Conservation (phyloP, 441 rosid species). For the Populus trichocarpa region DNA sequence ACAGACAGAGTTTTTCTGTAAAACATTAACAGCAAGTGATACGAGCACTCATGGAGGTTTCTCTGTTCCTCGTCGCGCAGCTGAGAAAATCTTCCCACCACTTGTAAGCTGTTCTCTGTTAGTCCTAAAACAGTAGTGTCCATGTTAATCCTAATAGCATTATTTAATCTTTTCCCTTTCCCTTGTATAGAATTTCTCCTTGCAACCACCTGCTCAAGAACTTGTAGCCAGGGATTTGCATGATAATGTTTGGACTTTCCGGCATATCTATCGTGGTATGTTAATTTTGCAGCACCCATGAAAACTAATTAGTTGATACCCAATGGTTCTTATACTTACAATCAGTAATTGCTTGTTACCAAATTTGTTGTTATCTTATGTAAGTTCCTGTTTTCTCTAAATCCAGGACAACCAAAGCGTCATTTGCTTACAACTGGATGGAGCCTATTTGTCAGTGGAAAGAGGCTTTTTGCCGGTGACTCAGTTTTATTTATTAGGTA, state of each 20-base stretch:
- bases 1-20: conserved; percentile 91
- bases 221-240: conserved; percentile 92
- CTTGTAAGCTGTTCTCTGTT: conserved; percentile 45
- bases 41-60: conserved; percentile 99
- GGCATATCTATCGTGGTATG: conserved; percentile 91
- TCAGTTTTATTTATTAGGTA: conserved; percentile 95
- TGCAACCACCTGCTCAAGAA: conserved; percentile 96
- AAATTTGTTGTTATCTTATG: conserved; percentile 4
- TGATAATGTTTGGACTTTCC: conserved; percentile 77
- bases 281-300: background rate
- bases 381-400: conserved; percentile 14
- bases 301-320: background rate
- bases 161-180: conserved; percentile 13
- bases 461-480: conserved; percentile 91
- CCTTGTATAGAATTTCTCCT: conserved; percentile 62
- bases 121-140: background rate
- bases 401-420: conserved; percentile 89
- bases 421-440: conserved; percentile 97
- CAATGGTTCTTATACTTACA: background rate
- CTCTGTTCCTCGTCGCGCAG: conserved; percentile 95
- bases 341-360: background rate
- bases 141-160: conserved; percentile 3
- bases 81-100: conserved; percentile 90
- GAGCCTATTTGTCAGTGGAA: conserved; percentile 92
- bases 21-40: conserved; percentile 94